Evolutionary conservation across 805 yeast genomes (phyloP), one percentile per base, ranked within the genome.

Genomic region (Pichia membranifaciens): DNA sequence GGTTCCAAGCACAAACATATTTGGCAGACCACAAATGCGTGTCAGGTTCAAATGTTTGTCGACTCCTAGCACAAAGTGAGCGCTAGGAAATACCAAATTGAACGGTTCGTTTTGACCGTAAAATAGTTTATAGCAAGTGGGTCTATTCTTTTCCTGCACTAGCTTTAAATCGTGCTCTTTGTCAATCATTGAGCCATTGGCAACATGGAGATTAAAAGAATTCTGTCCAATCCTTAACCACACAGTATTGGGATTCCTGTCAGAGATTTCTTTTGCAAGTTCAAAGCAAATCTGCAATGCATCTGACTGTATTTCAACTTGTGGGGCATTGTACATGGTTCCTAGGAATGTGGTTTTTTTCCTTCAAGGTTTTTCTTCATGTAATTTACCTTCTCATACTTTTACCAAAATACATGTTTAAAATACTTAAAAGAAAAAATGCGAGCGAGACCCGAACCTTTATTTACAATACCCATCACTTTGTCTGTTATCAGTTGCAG

Each of bases 51-150:
- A 23, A 4, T 25, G 34, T 1, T 38, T 31, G 40, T 49, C 42
- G 59, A 63, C 6, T 20, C 5, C 5, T 9, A 37, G 33, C 65
- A 65, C 45, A 76, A 25, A 20, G 20, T 45, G 28, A 18, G 2
- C 13, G 10, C 28, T 10, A 3, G 48, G 48, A 17, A 44, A 44
- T 3, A 15, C 20, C 29, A 44, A 28, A 9, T 31, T 38, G 1
- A 44, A 18, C 12, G 31, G 7, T 15, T 18, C 9, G 12, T 15
- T 9, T 25, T 23, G 23, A 6, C 20, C 23, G 20, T 25, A 10
- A 8, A n/a, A 12, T 8, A 28, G 17, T n/a, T 6, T 17, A 31
- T 31, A 41, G 17, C 7, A 12, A 6, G 43, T 41, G 4, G 43
- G 15, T 13, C 7, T n/a, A n/a, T 23, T 25, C 18, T 13, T 39